Percentiles rank a stretch among this genome's conserved stretches.
Conservation (phyloP, 2,329 filamentous ascomycete species). For the Fusarium duplospermum region DNA sequence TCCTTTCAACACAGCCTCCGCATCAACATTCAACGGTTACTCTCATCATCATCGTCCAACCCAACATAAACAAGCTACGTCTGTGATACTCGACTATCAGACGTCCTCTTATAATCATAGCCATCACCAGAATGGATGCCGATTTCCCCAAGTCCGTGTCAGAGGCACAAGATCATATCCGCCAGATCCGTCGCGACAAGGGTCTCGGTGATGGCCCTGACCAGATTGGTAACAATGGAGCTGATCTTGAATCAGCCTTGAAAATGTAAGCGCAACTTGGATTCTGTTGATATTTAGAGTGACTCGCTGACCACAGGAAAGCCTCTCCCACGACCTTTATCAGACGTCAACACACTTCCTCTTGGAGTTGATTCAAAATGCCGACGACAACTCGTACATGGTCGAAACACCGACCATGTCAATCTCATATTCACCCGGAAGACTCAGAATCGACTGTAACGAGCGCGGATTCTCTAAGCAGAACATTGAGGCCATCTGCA, state of each 20-base stretch:
- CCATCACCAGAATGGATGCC: not conserved
- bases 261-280: not conserved
- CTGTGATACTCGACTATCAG: not conserved
- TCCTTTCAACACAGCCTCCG: not conserved
- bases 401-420: slow-evolving; percentile 5
- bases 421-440: not conserved
- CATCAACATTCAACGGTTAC: too few species aligned
- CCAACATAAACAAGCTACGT: not conserved
- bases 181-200: slow-evolving; percentile 2
- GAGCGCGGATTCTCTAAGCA: slow-evolving; percentile 45
- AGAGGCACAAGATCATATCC: slow-evolving; percentile 12
- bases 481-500: slow-evolving; percentile 50
- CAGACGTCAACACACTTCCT: slow-evolving; percentile 51
- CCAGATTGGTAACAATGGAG: slow-evolving; percentile 11
- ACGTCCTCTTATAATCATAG: not conserved
- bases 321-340: slow-evolving; percentile 48
- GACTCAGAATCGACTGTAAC: slow-evolving; percentile 50
- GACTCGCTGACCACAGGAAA: not conserved
- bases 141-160: not conserved
- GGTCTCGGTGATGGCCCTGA: slow-evolving; percentile 8
- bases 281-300: not conserved
- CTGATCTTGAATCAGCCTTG: slow-evolving; percentile 13
- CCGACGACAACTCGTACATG: slow-evolving; percentile 54
- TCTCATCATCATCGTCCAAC: not conserved
- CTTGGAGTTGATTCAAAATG: slow-evolving; percentile 55